These are phyloP conservation scores for Xylariaceae sp. DNA, from an alignment of 2,329 filamentous ascomycete species.

Conservation along the genomic window DNA sequence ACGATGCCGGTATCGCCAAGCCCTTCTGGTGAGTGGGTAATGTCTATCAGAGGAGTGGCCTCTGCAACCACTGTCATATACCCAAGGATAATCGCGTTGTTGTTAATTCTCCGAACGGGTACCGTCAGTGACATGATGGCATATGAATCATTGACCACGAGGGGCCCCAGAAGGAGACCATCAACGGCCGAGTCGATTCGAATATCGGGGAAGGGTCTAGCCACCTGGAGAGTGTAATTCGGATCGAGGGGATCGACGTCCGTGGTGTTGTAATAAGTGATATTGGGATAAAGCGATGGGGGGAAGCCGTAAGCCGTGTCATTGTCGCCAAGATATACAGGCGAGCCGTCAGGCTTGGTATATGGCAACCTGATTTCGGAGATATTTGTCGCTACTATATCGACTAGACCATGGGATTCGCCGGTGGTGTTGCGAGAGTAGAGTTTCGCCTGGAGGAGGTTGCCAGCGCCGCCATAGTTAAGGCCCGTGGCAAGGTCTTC, in stretches of 20 bases:
- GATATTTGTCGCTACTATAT: conserved; percentile 54
- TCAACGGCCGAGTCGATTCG: conserved; percentile 45
- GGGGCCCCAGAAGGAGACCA: conserved; percentile 73
- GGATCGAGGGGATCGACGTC: conserved; percentile 40
- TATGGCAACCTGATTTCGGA: conserved; percentile 62
- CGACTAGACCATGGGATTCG: conserved; percentile 54
- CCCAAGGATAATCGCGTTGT: conserved; percentile 64
- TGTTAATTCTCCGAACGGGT: conserved; percentile 69
- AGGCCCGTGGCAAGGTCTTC: conserved; percentile 72
- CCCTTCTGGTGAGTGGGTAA: conserved; percentile 65
- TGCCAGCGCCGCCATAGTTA: conserved; percentile 47
- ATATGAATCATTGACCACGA: conserved; percentile 68
- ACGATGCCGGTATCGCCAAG: conserved; percentile 68
- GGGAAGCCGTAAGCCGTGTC: conserved; percentile 62
- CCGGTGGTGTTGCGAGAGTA: conserved; percentile 68
- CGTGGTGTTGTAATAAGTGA: conserved; percentile 59
- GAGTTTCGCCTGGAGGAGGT: conserved; percentile 68
- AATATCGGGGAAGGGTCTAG: conserved; percentile 50
- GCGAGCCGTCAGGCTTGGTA: conserved; percentile 52
- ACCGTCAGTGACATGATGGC: conserved; percentile 79
- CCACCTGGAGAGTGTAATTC: conserved; percentile 42
- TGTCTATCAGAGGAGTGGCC: conserved; percentile 59
- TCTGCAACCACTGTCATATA: conserved; percentile 81
- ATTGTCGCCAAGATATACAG: conserved; percentile 55
- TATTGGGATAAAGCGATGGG: conserved; percentile 70